These are phyloP conservation scores for Naganishia cerealis DNA, from an alignment of 1,284 basidiomycete species.

Conservation along the genomic window DNA sequence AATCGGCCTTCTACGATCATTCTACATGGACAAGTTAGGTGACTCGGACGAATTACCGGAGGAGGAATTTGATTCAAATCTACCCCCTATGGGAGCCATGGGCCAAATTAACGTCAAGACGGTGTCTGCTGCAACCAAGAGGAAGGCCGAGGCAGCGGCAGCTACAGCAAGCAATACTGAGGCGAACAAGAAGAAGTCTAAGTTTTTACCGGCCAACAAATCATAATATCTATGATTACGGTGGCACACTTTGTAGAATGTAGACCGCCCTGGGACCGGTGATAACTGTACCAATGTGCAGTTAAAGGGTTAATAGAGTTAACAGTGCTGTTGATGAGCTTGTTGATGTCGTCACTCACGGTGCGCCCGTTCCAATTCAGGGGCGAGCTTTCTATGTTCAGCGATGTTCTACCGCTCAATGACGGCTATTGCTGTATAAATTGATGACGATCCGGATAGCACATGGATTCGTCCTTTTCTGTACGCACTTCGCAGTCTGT, in stretches of 20 bases:
- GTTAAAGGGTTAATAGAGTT: no score
- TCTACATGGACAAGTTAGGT: conserved; percentile 66
- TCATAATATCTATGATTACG: background rate
- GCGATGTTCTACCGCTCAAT: no score
- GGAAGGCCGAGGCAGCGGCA: conserved; percentile 26
- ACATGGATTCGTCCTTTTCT: no score
- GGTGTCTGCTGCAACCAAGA: conserved; percentile 27
- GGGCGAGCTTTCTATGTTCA: no score
- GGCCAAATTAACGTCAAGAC: conserved; percentile 45
- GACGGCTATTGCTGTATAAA: no score
- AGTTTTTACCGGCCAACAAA: conserved; percentile 29
- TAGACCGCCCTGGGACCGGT: background rate
- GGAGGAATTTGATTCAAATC: conserved; percentile 45
- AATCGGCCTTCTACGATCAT: conserved; percentile 78
- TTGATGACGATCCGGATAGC: no score
- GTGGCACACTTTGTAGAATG: background rate
- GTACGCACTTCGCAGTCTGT: no score
- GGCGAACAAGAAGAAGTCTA: conserved; percentile 39
- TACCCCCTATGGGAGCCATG: conserved; percentile 47
- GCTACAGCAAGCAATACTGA: conserved; percentile 30
- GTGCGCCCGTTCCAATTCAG: no score
- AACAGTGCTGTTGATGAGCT: no score
- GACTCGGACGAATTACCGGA: conserved; percentile 41
- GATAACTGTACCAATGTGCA: no score
- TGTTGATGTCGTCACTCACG: no score